These are phyloP conservation scores for Xylariaceae sp. DNA, from an alignment of 2,329 filamentous ascomycete species.

Conservation along the genomic window DNA sequence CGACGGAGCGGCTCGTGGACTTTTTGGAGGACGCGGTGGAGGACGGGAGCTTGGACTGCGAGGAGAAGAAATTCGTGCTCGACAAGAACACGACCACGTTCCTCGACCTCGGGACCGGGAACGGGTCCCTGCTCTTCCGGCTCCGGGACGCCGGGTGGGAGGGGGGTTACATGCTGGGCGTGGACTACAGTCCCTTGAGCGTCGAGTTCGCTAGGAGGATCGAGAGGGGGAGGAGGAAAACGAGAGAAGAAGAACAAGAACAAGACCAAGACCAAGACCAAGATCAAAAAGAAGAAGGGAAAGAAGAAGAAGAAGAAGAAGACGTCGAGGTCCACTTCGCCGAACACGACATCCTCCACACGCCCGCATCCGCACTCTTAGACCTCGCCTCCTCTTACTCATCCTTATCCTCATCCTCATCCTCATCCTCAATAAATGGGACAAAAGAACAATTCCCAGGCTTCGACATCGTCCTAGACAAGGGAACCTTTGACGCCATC, in stretches of 20 bases:
- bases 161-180: conserved; percentile 69
- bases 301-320: conserved; percentile 11
- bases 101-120: conserved; percentile 88
- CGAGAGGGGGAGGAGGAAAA: conserved; percentile 32
- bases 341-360: conserved; percentile 60
- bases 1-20: conserved; percentile 69
- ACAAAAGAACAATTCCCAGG: too few species aligned
- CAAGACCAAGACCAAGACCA: conserved; percentile 11
- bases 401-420: background rate
- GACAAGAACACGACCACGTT: conserved; percentile 47
- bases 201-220: conserved; percentile 69
- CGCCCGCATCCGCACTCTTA: conserved; percentile 33
- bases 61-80: conserved; percentile 4
- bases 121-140: conserved; percentile 85
- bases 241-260: conserved; percentile 16
- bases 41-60: too few species aligned
- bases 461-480: conserved; percentile 93
- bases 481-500: conserved; percentile 96
- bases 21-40: conserved; percentile 60
- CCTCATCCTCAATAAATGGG: too few species aligned
- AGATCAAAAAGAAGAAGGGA: conserved; percentile 7
- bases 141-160: conserved; percentile 61
- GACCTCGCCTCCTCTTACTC: conserved; percentile 7
- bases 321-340: conserved; percentile 35
- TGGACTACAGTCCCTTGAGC: conserved; percentile 78